A percentile compares a stretch with the other conserved stretches of the same genome.
Conservation (phyloP, 1,139 yeast genomes). For the Suhomyces anneliseae region DNA sequence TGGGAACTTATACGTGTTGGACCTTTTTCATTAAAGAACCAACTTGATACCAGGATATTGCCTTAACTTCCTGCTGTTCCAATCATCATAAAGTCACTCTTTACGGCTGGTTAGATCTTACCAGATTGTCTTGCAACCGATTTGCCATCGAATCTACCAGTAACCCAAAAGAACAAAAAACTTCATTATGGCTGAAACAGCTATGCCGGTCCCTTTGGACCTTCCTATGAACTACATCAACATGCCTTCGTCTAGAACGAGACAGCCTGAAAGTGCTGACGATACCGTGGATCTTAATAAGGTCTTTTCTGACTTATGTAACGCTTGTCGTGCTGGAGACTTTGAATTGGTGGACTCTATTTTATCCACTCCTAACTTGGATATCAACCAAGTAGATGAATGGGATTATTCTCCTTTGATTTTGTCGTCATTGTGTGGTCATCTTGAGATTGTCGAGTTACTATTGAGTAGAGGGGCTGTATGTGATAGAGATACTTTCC, state of each 20-base stretch:
- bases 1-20: too few species aligned
- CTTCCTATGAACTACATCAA: constrained; percentile 11
- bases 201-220: neutral
- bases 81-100: too few species aligned
- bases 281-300: constrained; percentile 8
- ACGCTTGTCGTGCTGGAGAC: constrained; percentile 72
- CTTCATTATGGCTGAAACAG: neutral
- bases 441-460: constrained; percentile 57
- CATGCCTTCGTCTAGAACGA: constrained; percentile 8
- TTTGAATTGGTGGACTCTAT: constrained; percentile 59
- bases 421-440: constrained; percentile 75
- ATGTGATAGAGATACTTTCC: constrained; percentile 76
- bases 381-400: constrained; percentile 64
- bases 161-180: neutral
- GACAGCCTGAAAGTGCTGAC: neutral
- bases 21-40: too few species aligned
- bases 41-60: too few species aligned
- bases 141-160: neutral
- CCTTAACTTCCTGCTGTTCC: too few species aligned
- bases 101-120: too few species aligned
- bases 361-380: constrained; percentile 51
- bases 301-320: constrained; percentile 48
- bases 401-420: constrained; percentile 77
- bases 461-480: constrained; percentile 66
- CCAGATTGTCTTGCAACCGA: too few species aligned